Evolutionary conservation across 495 filamentous ascomycete genomes (phyloP).

Genomic region (Trichoderma orchidacearum): DNA sequence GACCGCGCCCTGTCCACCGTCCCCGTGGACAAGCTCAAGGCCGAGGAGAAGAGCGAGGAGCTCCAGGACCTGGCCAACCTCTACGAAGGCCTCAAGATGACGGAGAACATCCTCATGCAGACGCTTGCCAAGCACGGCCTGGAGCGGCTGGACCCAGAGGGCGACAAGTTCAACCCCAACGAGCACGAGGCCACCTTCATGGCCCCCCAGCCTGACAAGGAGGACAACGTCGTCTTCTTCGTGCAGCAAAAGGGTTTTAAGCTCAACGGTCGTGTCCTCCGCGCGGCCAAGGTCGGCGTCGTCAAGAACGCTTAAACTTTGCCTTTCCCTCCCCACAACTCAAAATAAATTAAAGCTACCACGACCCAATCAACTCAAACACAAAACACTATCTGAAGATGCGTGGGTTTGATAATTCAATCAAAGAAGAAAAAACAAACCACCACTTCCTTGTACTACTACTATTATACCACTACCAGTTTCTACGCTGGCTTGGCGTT

Average conservation of each 20-base stretch:
- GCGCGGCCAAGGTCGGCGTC: conserved; percentile 91
- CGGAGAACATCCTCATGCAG: conserved; percentile 72
- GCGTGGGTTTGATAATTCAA: background rate
- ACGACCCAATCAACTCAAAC: too few species aligned
- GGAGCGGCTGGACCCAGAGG: conserved; percentile 71
- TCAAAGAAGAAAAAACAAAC: background rate
- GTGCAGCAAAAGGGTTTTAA: conserved; percentile 91
- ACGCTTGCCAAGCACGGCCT: conserved; percentile 90
- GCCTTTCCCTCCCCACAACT: background rate
- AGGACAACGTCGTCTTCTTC: conserved; percentile 81
- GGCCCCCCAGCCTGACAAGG: conserved; percentile 67
- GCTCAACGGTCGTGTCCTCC: conserved; percentile 77
- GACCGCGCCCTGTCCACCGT: conserved; percentile 80
- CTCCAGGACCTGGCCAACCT: conserved; percentile 64
- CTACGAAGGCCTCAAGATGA: conserved; percentile 87
- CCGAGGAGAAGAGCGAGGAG: conserved; percentile 36
- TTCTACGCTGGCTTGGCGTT: conserved; percentile 1
- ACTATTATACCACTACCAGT: background rate
- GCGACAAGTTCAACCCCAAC: conserved; percentile 85
- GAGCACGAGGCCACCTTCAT: conserved; percentile 93
- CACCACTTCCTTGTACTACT: background rate
- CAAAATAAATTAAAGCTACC: background rate
- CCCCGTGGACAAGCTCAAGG: conserved; percentile 51
- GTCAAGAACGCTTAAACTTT: conserved; percentile 37
- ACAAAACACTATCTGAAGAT: background rate